Percentiles rank a stretch among this genome's conserved stretches.
These are phyloP conservation scores for Immersiporthe knoxdaviesiana DNA, from an alignment of 2,329 filamentous ascomycete species.

Conservation along the genomic window DNA sequence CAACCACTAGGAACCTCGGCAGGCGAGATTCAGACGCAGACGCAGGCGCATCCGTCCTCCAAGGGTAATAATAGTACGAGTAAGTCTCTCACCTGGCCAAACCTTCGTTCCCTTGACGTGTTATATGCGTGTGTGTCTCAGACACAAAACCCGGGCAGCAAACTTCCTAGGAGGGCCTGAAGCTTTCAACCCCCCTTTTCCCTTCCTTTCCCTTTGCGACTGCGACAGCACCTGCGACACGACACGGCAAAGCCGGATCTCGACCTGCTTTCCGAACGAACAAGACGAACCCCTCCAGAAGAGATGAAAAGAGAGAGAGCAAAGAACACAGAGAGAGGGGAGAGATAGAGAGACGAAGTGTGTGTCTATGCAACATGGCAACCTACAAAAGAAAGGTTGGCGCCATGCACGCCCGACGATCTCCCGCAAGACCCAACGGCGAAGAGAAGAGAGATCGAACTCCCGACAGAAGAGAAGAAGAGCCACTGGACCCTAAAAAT, in stretches of 20 bases:
- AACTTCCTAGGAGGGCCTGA: not conserved
- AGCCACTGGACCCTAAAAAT: not conserved
- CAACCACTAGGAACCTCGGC: no score
- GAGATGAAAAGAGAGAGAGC: not conserved
- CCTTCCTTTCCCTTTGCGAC: not conserved
- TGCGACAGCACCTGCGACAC: not conserved
- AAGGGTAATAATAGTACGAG: not conserved
- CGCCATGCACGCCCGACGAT: not conserved
- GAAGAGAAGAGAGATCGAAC: not conserved
- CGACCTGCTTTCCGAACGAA: not conserved
- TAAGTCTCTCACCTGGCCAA: conserved; percentile 8
- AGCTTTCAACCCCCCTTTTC: not conserved
- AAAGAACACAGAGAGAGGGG: no score
- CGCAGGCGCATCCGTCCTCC: not conserved
- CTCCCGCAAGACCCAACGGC: conserved; percentile 3
- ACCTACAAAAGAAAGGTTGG: not conserved
- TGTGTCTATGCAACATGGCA: not conserved
- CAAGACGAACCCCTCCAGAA: not conserved
- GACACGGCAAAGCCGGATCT: no score
- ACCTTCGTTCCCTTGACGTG: not conserved
- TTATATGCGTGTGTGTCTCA: not conserved
- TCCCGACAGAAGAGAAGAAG: not conserved
- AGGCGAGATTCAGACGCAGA: not conserved
- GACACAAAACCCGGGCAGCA: not conserved
- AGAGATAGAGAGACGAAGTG: not conserved